Base-by-base conservation (phyloP, 2,329 filamentous ascomycete genomes). In the Lasiodiplodia hormozganensis region DNA sequence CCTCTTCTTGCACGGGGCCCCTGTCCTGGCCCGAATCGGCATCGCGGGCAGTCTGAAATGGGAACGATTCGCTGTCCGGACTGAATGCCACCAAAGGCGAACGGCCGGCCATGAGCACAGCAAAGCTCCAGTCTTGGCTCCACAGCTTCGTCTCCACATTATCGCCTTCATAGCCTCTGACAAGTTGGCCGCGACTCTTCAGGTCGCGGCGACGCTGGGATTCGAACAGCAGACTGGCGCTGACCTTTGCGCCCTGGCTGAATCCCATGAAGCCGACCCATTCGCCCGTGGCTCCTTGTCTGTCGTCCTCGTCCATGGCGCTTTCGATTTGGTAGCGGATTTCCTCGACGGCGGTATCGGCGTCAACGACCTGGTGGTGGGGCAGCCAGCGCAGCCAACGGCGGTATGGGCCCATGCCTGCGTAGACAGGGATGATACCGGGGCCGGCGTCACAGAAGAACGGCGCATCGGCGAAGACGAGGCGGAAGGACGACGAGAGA, bases 381-480 rank as follows among this genome's bases (percentile, higher is more conserved):
- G 84, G 84, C 43, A 87, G 79, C 88, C 89, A 92, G 62, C 89
- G 85, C 67, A 92, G 81, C 87, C 87, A 89, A 21, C 84, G 79
- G 11, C 83, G 80, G 76, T 92, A 94, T 1, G 92, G 91, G 0
- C 86, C 90, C 69, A 83, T 85, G 70, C 88, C 84, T 54, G 85
- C 85, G 77, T 92, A 94, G 4, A 92, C 89, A 16, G 84, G 78
- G 23, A 88, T 78, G 16, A 94, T 87, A 71, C 87, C 89, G 0
- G 88, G 84, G 51, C 90, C 89, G 0, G 90, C 81, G 2, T 83
- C 76, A 71, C 87, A 90, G 68, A 85, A 82, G 77, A 89, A 92
- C 1, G 91, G 91, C 0, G 84, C 92, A 72, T 94, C 87, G 71
- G 87, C 88, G 80, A 91, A 95, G 74, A 91, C 88, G 71, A 94